phyloP scores from a whole-genome alignment of 139 green algal species.

The Closterium sp. region DNA sequence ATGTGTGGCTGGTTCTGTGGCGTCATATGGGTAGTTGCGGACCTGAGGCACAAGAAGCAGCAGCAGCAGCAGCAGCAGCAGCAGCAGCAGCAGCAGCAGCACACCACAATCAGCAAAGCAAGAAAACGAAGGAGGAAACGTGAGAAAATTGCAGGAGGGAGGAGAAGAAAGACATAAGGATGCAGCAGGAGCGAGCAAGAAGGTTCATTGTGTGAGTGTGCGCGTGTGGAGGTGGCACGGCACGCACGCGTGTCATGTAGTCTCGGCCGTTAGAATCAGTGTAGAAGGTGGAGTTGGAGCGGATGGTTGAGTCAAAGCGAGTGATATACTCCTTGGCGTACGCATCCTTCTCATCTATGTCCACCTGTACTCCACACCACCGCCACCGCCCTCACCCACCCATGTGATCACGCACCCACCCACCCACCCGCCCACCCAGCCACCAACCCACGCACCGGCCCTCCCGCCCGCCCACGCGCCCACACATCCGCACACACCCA shows the following conservation, averaged over 20 bases:
- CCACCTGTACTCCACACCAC: background rate
- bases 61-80: background rate
- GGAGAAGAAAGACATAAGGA: too few relatives aligned
- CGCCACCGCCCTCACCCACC: background rate
- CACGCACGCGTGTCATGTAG: constrained; percentile 29
- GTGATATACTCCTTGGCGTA: constrained; percentile 53
- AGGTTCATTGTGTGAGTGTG: background rate
- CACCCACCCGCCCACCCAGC: too few relatives aligned
- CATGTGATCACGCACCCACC: too few relatives aligned
- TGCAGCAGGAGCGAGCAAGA: too few relatives aligned
- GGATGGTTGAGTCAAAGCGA: background rate
- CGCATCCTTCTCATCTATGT: constrained; percentile 13
- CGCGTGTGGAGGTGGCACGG: background rate
- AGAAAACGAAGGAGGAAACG: too few relatives aligned
- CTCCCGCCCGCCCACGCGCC: too few relatives aligned
- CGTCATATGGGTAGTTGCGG: constrained; percentile 37
- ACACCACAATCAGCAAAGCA: background rate
- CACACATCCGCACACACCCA: background rate
- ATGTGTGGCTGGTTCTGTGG: constrained; percentile 46
- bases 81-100: background rate
- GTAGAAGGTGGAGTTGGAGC: constrained; percentile 42
- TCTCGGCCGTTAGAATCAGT: constrained; percentile 59
- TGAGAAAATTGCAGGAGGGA: too few relatives aligned
- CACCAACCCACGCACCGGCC: too few relatives aligned
- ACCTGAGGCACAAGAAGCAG: constrained; percentile 15